Conservation (phyloP, 106 monocot species). For the Phalaenopsis equestris region DNA sequence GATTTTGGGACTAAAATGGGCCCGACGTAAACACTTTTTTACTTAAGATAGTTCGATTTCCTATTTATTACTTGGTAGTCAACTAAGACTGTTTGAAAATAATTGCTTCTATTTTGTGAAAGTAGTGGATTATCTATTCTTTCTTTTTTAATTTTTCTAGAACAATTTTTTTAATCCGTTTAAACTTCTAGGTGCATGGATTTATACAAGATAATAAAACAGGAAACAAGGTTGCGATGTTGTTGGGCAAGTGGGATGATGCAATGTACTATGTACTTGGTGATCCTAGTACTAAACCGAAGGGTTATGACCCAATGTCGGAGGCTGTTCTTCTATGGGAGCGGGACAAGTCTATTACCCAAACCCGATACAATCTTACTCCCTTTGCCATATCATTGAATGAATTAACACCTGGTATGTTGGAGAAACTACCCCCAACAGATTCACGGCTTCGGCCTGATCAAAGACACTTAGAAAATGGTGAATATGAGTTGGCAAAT, state of each 20-base stretch:
- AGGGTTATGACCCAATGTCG: slow-evolving; percentile 93
- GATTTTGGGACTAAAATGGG: too few relatives aligned
- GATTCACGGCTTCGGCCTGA: slow-evolving; percentile 88
- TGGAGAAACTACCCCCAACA: slow-evolving; percentile 73
- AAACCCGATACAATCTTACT: slow-evolving; percentile 83
- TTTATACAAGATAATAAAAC: slow-evolving; percentile 88
- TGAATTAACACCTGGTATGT: slow-evolving; percentile 51
- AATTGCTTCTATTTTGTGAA: background rate
- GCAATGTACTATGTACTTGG: slow-evolving; percentile 92
- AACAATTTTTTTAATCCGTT: background rate
- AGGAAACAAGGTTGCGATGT: slow-evolving; percentile 83
- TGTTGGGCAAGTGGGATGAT: slow-evolving; percentile 97
- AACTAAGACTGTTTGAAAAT: background rate
- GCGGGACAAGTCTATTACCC: slow-evolving; percentile 54
- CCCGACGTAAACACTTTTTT: too few relatives aligned
- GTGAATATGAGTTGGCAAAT: slow-evolving; percentile 95
- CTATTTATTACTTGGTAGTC: too few relatives aligned
- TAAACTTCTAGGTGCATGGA: slow-evolving; percentile 63
- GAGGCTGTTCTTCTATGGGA: slow-evolving; percentile 91
- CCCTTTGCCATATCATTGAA: slow-evolving; percentile 90
- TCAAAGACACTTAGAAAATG: slow-evolving; percentile 87
- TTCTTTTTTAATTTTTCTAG: background rate
- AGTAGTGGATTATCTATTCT: background rate
- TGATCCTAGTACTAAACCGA: slow-evolving; percentile 74
- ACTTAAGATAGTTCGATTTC: too few relatives aligned